Base-by-base conservation (phyloP, 345 rosid species). In the Pistacia integerrima region DNA sequence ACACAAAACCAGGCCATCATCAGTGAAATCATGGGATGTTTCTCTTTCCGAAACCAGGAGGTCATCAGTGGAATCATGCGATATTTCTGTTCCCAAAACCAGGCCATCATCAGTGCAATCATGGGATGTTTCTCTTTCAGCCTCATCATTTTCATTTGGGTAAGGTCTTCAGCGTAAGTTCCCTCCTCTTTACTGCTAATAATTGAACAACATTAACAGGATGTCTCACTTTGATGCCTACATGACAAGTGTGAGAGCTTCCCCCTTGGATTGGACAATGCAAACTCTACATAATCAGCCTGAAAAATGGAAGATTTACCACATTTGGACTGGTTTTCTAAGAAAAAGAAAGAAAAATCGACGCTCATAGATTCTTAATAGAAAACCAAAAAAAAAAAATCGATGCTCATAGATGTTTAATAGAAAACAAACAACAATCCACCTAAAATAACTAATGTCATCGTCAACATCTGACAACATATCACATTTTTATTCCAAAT, bases 211-310 rank as follows among this genome's bases (percentile, higher is more conserved):
- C 22, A 18, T 60, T 22, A 77, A 48, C 44, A 17, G 78, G 74
- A 73, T 69, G 72, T 62, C 51, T 82, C 33, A 55, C 28, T 4
- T 4, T 49, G 72, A 76, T 44, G 51, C 55, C 68, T 68, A 44
- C 75, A 52, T 13, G 83, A 60, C 54, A 76, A 46, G 79, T 79
- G 57, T 22, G 68, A 9, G 11, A 58, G 20, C 75, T 80, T 83
- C 55, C 80, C 76, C 75, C 74, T 77, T 22, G 30, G 64, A 41
- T 52, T 73, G 58, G 64, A 75, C 63, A 78, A 78, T 35, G 79
- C 76, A 48, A 64, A 46, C 8, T 78, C 79, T 25, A 74, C 28
- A 79, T 80, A 56, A 75, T 79, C 85, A 67, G 69, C 83, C 91
- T 87, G 85, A 72, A 52, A 77, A 68, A 4, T 8, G 18, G 33